Base-by-base conservation (phyloP, 352 stramenopile genomes). In the Thalassiosira oceanica region DNA sequence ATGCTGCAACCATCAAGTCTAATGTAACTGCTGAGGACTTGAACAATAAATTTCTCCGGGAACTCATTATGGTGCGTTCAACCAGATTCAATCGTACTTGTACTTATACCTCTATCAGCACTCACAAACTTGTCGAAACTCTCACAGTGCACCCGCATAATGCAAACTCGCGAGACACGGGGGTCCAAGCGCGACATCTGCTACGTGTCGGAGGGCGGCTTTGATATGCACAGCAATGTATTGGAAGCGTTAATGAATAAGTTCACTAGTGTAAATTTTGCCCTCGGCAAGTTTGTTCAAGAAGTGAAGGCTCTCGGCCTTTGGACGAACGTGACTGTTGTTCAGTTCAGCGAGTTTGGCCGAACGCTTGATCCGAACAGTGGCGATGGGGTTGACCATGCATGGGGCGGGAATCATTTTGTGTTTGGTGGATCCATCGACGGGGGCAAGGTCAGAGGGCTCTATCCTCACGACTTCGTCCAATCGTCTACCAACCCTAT, bases 301-400 rank as follows among this genome's bases (percentile, higher is more conserved):
- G 84, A 91, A 54, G 41, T 88, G 20, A 79, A 84, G 61, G 46
- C 21, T 16, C 62, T 80, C 45, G 71, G 54, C 23, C 15, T 85
- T 13, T 89, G 65, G 68, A 42, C 88, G 15, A 52, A 49, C 21
- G 73, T 76, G 4, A 60, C 61, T 3, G 11, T 91, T 6, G 67
- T 90, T 24, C 58, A 72, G 13, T 70, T 65, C 23, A 75, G 49
- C 42, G 84, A 91, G n/a, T 91, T 91, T 66, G 74, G 55, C 3
- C 44, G 84, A 8, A 90, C 81, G 50, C 60, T 91, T 21, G 78
- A 76, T 15, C 63, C 66, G 0, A 86, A 91, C 43, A 70, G 53
- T 52, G 75, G 72, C n/a, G 24, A 50, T 6, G 78, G 78, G 27
- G 82, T 72, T 36, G 78, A 87, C 36, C 78, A 87, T 62, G 79